Percentiles rank a stretch among this genome's conserved stretches.
phyloP scores from a whole-genome alignment of 257 asterid species.

The Forsythia suspensa region DNA sequence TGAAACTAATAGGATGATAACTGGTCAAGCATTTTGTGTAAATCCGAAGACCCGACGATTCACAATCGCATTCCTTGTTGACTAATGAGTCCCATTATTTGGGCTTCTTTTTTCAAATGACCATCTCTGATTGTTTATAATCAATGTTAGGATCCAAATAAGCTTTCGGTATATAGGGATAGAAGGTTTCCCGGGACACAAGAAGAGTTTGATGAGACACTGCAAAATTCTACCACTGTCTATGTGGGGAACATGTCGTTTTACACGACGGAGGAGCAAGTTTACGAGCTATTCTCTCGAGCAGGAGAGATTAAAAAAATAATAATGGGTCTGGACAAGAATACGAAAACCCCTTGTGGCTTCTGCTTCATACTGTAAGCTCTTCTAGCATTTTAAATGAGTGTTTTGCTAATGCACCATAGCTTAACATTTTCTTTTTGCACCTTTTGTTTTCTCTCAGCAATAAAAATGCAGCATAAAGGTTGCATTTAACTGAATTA shows the following conservation, averaged over 20 bases:
- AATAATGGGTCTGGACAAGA: conserved; percentile 95
- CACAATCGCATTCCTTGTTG: neutral
- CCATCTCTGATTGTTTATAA: neutral
- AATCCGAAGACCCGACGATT: neutral
- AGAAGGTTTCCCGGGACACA: conserved; percentile 90
- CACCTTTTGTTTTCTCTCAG: neutral
- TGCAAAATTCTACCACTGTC: conserved; percentile 66
- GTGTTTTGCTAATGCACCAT: neutral
- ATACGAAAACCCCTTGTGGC: conserved; percentile 92
- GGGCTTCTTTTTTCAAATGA: neutral
- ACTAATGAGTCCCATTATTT: neutral
- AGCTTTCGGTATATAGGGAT: conserved; percentile 87
- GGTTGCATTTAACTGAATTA: neutral
- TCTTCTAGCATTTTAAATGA: neutral
- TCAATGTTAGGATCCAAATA: conserved; percentile 66
- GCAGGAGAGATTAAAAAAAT: conserved; percentile 96
- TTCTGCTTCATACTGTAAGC: conserved; percentile 88
- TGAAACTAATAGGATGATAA: neutral
- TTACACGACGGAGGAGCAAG: conserved; percentile 98
- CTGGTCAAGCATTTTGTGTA: neutral
- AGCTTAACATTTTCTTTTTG: conserved; percentile 2
- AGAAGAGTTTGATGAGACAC: conserved; percentile 87
- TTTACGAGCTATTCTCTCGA: conserved; percentile 83
- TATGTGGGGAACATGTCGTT: conserved; percentile 94
- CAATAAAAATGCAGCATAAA: neutral